Percentiles rank a stretch among this genome's conserved stretches.
Evolutionary conservation across 257 asterid genomes (phyloP).

Genomic region (Solanum dulcamara): DNA sequence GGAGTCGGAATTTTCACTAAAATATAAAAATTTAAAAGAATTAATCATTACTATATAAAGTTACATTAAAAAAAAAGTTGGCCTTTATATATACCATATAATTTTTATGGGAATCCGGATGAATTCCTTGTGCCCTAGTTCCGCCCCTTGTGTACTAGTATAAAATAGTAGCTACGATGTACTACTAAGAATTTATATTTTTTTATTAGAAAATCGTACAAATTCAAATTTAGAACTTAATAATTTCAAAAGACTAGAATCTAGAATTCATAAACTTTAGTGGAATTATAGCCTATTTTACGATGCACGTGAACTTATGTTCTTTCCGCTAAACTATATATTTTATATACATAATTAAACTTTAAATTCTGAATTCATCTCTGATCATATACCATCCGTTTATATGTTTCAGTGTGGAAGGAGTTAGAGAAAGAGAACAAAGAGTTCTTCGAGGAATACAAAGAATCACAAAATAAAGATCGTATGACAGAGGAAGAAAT

Average conservation of each 20-base stretch:
- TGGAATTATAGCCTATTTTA: no score
- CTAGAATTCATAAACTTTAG: not conserved
- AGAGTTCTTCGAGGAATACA: slow-evolving; percentile 25
- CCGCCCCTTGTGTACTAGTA: no score
- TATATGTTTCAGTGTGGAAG: slow-evolving; percentile 22
- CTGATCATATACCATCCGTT: not conserved
- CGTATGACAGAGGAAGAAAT: slow-evolving; percentile 22
- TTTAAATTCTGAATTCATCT: not conserved
- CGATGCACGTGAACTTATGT: not conserved
- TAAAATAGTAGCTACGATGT: no score
- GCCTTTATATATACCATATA: no score
- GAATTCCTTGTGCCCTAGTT: no score
- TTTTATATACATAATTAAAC: not conserved
- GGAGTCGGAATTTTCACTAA: no score
- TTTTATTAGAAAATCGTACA: not conserved
- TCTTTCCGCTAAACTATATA: no score
- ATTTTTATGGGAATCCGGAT: no score
- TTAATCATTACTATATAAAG: no score
- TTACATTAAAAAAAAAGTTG: no score
- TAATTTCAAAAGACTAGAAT: not conserved
- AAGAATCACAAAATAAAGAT: slow-evolving; percentile 19
- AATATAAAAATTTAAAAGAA: no score
- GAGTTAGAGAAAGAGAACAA: slow-evolving; percentile 37
- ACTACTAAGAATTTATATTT: not conserved
- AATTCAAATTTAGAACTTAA: not conserved